Evolutionary conservation across 1,284 basidiomycete species (phyloP).

Genomic region (Microbotryomycetes sp.): DNA sequence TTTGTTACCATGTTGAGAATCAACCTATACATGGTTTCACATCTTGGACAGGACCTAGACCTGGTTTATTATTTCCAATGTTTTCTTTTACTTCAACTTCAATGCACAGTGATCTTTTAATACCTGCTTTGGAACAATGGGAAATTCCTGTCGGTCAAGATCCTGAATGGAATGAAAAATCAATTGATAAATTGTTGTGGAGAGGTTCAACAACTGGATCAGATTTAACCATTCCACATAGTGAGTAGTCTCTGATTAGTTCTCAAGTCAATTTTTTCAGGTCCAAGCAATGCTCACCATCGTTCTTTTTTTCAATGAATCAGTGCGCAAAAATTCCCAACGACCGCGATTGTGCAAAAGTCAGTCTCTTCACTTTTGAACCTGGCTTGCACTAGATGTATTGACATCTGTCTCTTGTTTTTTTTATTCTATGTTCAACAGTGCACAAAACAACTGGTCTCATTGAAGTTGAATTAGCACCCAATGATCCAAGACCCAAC

Average conservation of each 20-base stretch:
- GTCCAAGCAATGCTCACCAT: too few relatives aligned
- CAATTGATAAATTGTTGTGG: conserved; percentile 41
- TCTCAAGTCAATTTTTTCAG: too few relatives aligned
- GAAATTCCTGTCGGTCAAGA: conserved; percentile 25
- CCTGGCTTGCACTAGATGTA: background rate
- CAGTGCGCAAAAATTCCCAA: conserved; percentile 22
- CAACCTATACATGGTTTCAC: conserved; percentile 31
- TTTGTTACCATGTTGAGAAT: conserved; percentile 30
- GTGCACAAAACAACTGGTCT: conserved; percentile 6
- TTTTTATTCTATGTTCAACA: background rate
- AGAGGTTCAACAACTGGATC: conserved; percentile 45
- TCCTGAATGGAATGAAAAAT: conserved; percentile 44
- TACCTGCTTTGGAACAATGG: conserved; percentile 38
- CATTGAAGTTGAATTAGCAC: conserved; percentile 10
- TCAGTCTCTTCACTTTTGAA: background rate
- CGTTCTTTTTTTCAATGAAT: too few relatives aligned
- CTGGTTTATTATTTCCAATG: conserved; percentile 32
- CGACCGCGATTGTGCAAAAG: conserved; percentile 17
- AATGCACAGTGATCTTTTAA: conserved; percentile 35
- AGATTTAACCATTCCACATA: conserved; percentile 13
- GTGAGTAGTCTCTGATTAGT: background rate
- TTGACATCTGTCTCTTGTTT: background rate
- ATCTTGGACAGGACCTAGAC: conserved; percentile 31
- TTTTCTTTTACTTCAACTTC: conserved; percentile 36
- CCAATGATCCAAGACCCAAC: conserved; percentile 8